Evolutionary conservation across 2,329 filamentous ascomycete species (phyloP).

Genomic region (Huntiella savannae): DNA sequence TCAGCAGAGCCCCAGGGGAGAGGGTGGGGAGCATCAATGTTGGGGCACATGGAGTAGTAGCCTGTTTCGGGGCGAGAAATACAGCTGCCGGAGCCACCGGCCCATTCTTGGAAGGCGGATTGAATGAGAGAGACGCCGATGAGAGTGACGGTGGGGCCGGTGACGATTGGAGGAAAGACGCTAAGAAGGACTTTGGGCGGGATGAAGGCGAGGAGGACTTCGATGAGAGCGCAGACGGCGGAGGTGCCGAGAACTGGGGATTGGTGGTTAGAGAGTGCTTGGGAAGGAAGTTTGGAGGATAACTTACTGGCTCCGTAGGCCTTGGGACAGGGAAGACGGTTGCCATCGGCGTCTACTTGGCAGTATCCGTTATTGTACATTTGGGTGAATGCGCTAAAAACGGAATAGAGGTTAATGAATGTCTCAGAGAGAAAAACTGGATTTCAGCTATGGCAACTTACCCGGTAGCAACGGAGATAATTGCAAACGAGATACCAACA

Average conservation of each 20-base stretch:
- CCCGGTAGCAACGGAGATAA: constrained; percentile 54
- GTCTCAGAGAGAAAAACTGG: background rate
- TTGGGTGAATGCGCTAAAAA: constrained; percentile 38
- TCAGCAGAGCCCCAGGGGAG: constrained; percentile 64
- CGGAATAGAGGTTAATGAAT: background rate
- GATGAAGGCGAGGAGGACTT: constrained; percentile 57
- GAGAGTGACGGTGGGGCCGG: constrained; percentile 45
- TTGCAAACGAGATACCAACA: constrained; percentile 59
- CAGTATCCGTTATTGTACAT: constrained; percentile 63
- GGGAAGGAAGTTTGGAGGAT: constrained; percentile 18
- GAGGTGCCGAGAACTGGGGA: constrained; percentile 44
- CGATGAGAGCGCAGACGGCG: constrained; percentile 44
- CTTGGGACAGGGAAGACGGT: constrained; percentile 51
- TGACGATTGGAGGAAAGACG: constrained; percentile 64
- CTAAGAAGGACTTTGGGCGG: constrained; percentile 48
- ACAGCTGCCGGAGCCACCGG: constrained; percentile 49
- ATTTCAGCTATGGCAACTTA: constrained; percentile 1
- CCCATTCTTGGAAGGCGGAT: constrained; percentile 59
- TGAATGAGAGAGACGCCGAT: constrained; percentile 58
- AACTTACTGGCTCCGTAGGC: constrained; percentile 41
- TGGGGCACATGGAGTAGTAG: constrained; percentile 46
- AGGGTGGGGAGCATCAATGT: constrained; percentile 47
- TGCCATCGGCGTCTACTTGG: constrained; percentile 38
- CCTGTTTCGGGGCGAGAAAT: constrained; percentile 27
- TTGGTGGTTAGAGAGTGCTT: constrained; percentile 36